Conservation (phyloP, 2,329 filamentous ascomycete species). For the Dothiorella sarmentorum region DNA sequence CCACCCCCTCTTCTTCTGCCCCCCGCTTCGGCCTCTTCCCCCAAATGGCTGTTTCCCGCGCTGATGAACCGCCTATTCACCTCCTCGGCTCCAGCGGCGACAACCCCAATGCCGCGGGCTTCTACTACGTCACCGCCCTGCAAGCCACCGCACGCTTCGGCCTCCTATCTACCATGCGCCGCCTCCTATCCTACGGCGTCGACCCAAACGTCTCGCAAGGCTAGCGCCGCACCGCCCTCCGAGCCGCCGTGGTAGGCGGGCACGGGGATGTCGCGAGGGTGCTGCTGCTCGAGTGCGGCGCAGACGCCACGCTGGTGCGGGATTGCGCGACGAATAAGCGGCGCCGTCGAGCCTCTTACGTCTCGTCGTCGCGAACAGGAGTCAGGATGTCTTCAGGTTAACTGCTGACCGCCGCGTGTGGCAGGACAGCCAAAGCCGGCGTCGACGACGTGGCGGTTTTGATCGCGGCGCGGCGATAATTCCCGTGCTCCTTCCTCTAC, state of each 20-base stretch:
- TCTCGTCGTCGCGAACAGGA: too few relatives aligned
- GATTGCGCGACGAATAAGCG: too few relatives aligned
- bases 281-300: conserved; percentile 23
- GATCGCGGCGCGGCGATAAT: too few relatives aligned
- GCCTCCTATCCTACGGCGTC: conserved; percentile 22
- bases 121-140: conserved; percentile 22
- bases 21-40: neutral
- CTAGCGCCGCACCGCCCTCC: conserved; percentile 20
- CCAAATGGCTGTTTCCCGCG: neutral
- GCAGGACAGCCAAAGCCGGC: too few relatives aligned
- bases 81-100: conserved; percentile 22
- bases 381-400: too few relatives aligned
- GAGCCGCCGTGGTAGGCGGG: conserved; percentile 25
- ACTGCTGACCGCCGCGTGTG: too few relatives aligned
- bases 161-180: conserved; percentile 18
- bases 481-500: too few relatives aligned
- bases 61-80: neutral
- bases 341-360: too few relatives aligned
- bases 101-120: conserved; percentile 20
- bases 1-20: too few relatives aligned
- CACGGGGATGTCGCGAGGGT: conserved; percentile 22
- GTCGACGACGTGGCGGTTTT: too few relatives aligned
- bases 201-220: conserved; percentile 22
- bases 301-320: too few relatives aligned
- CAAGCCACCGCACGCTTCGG: conserved; percentile 22